A percentile compares a stretch with the other conserved stretches of the same genome.
Evolutionary conservation across 306 rosid genomes (phyloP).

Genomic region (Amphicarpaea edgeworthii): DNA sequence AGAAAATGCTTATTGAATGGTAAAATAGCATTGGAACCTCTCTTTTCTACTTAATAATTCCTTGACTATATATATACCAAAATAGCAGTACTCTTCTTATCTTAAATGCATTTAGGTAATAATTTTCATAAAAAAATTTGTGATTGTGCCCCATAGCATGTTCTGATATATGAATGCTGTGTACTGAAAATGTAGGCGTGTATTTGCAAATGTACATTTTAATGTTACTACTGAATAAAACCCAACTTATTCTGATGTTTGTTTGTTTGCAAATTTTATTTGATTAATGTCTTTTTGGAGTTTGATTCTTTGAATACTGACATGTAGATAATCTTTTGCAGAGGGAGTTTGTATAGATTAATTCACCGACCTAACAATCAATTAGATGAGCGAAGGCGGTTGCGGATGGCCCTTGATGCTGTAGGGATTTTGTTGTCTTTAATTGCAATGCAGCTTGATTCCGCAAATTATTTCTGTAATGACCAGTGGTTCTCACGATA

Average conservation of each 20-base stretch:
- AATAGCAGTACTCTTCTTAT: not conserved
- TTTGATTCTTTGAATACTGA: conserved; percentile 52
- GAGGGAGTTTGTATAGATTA: conserved; percentile 98
- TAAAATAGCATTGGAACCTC: not conserved
- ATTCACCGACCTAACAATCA: conserved; percentile 98
- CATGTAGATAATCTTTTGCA: conserved; percentile 56
- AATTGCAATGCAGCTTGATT: conserved; percentile 38
- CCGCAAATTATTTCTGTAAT: conserved; percentile 18
- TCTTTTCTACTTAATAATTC: not conserved
- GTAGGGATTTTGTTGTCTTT: conserved; percentile 60
- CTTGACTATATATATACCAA: not conserved
- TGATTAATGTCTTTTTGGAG: not conserved
- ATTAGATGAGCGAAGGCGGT: conserved; percentile 87
- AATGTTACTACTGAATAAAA: conserved; percentile 3
- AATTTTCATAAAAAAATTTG: not conserved
- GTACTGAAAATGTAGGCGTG: conserved; percentile 4
- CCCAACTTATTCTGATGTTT: conserved; percentile 22
- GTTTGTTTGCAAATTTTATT: conserved; percentile 20
- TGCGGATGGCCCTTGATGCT: conserved; percentile 99
- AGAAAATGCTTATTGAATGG: not conserved
- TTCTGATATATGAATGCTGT: conserved; percentile 16
- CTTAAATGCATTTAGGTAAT: not conserved
- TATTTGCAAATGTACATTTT: conserved; percentile 20
- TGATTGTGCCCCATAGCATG: conserved; percentile 8
- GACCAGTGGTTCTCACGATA: conserved; percentile 34